These are phyloP conservation scores for Penicillium hesseltinei DNA, from an alignment of 2,329 filamentous ascomycete species.

Conservation along the genomic window DNA sequence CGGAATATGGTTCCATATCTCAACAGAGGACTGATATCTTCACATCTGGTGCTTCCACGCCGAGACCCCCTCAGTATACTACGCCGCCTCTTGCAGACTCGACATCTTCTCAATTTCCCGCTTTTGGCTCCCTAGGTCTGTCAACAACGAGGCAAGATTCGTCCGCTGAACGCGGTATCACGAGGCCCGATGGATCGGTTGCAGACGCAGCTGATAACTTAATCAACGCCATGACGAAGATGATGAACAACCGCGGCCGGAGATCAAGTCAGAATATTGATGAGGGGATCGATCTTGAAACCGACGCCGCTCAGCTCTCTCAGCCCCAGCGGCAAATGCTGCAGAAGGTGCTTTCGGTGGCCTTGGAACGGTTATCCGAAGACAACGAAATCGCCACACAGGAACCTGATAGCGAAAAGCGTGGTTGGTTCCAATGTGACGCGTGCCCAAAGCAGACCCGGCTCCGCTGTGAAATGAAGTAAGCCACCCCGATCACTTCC, in stretches of 20 bases:
- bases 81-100: neutral
- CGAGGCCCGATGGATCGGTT: conserved; percentile 24
- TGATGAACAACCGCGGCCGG: conserved; percentile 30
- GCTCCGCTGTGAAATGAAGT: conserved; percentile 41
- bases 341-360: conserved; percentile 32
- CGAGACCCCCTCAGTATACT: conserved; percentile 2
- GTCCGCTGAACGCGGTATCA: neutral
- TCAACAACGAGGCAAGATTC: neutral
- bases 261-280: conserved; percentile 23
- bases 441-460: conserved; percentile 33
- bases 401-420: conserved; percentile 18
- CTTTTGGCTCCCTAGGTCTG: neutral
- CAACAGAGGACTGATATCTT: conserved; percentile 2
- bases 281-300: conserved; percentile 20
- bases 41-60: conserved; percentile 2
- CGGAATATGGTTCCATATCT: neutral
- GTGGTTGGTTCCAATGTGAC: conserved; percentile 32
- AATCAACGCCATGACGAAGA: conserved; percentile 35
- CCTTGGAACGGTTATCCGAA: conserved; percentile 28
- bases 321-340: conserved; percentile 34
- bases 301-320: conserved; percentile 25
- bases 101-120: conserved; percentile 1
- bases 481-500: conserved; percentile 2
- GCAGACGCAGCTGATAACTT: conserved; percentile 33
- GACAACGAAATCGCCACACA: conserved; percentile 2